phyloP scores from a whole-genome alignment of 306 rosid species.

The Boehmeria nivea region DNA sequence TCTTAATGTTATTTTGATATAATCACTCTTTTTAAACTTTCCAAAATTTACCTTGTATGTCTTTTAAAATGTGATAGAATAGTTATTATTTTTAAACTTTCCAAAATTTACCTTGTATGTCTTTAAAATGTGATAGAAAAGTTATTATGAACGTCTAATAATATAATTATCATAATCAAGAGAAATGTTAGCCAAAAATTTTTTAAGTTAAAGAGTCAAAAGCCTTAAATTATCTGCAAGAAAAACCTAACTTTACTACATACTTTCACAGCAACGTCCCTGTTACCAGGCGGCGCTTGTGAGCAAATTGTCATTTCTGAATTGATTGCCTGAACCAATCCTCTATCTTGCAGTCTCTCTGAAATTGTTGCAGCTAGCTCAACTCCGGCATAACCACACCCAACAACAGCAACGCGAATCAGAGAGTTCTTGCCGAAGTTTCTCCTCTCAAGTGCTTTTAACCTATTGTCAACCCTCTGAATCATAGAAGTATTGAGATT shows the following conservation, averaged over 20 bases:
- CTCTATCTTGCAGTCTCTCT: slow-evolving; percentile 78
- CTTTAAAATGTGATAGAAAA: background rate
- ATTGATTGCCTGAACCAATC: slow-evolving; percentile 77
- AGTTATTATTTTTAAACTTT: no score
- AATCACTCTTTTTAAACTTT: no score
- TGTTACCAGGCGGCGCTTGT: slow-evolving; percentile 74
- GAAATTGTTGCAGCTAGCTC: slow-evolving; percentile 94
- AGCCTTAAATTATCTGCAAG: no score
- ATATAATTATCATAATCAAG: background rate
- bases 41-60: no score
- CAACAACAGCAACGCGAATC: slow-evolving; percentile 83
- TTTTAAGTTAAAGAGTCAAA: no score
- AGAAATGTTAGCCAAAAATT: background rate
- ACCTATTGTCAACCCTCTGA: slow-evolving; percentile 65
- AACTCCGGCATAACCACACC: slow-evolving; percentile 93
- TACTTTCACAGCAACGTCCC: slow-evolving; percentile 85
- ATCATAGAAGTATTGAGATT: slow-evolving; percentile 25
- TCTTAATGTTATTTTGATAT: no score
- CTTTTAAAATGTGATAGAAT: no score
- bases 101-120: no score
- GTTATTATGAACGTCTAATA: background rate
- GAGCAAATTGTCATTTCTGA: slow-evolving; percentile 63
- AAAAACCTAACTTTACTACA: slow-evolving; percentile 8
- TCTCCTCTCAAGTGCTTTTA: slow-evolving; percentile 70
- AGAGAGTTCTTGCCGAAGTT: slow-evolving; percentile 58